Evolutionary conservation across 805 yeast genomes (phyloP), one percentile per base, ranked within the genome.

Genomic region (Candida silvicultrix): DNA sequence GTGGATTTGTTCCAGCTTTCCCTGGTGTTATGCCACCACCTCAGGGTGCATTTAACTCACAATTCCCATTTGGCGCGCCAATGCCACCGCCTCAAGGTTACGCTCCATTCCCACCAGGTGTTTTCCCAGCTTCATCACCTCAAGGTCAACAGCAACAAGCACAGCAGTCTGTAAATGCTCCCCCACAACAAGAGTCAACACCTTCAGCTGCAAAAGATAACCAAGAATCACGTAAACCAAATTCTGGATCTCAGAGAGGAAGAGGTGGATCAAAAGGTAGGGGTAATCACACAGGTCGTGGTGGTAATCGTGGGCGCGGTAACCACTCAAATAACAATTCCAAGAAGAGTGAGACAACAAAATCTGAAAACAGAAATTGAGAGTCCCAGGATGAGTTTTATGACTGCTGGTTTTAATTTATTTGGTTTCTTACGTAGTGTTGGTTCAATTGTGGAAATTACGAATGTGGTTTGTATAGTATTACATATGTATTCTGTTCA

Each of bases 1-100:
- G 49, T 6, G 61, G 59, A 35, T 53, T 54, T 14, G 35, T 55
- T 14, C 62, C 60, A 28, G 59, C 59, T 16, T 29, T 38, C 46
- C 50, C 55, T 36, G 51, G 46, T 23, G 46, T 23, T 42, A 20
- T 50, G 43, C 50, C 50, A 42, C 50, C 38, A 32, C 31, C 31
- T 28, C 31, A 7, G 4, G 31, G 31, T 28, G 31, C 31, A 10
- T 28, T 28, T 10, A 28, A 28, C 12, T 14, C 31, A 28, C 31
- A 28, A 10, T 28, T 28, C 12, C 31, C 31, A 28, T 28, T 28
- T 49, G 58, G 52, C 20, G 48, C 45, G 45, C 61, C 55, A 44
- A 45, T 48, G 38, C 60, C 51, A 42, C 51, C 38, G 34, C 38
- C 40, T 28, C 50, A 44, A 20, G 29, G 20, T 7, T 16, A 10